Base-by-base conservation (phyloP, 352 stramenopile species). In the Globisporangium cylindrosporum region DNA sequence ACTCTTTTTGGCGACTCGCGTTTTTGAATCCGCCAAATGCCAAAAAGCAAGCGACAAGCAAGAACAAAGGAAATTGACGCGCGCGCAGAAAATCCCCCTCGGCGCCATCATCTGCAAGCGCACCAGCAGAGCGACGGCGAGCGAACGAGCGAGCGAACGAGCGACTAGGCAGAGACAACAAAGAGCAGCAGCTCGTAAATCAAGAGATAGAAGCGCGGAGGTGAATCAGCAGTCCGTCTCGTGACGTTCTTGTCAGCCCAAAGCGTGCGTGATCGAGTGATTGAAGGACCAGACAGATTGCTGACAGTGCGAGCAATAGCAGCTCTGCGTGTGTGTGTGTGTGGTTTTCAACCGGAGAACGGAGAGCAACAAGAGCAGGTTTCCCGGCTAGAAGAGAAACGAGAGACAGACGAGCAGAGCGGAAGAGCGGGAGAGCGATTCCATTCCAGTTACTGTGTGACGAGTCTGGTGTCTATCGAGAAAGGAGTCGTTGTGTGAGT, bases 71-170 rank as follows among this genome's bases (percentile, higher is more conserved):
- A 58, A 62, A 49, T 62, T 62, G 56, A 62, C 34, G 36, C 58
- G 34, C 34, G 57, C 38, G 4, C 57, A 41, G 58, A 54, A 63
- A 54, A 63, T 60, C 29, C 55, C 55, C 55, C 55, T 60, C 55
- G 18, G 14, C 54, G 27, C 15, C 27, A 15, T 36, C 54, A 18
- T 10, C 55, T 43, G 14, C 54, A 46, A 18, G 38, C 38, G 12
- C 20, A 25, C 27, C 18, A 24, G 54, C 2, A 1, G 6, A 24
- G 12, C 3, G 18, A 10, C 18, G 8, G 15, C 15, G 41, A 20
- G 15, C 43, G 18, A 20, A 4, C 10, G 12, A n/a, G 15, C 43
- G 18, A 20, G 12, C 10, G 12, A n/a, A 7, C 43, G 43, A 51
- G 43, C 7, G 43, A 22, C 18, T 22, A 51, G 43, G 12, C 54